These are phyloP conservation scores for Neurospora africana DNA, from an alignment of 495 filamentous ascomycete genomes.

Conservation along the genomic window DNA sequence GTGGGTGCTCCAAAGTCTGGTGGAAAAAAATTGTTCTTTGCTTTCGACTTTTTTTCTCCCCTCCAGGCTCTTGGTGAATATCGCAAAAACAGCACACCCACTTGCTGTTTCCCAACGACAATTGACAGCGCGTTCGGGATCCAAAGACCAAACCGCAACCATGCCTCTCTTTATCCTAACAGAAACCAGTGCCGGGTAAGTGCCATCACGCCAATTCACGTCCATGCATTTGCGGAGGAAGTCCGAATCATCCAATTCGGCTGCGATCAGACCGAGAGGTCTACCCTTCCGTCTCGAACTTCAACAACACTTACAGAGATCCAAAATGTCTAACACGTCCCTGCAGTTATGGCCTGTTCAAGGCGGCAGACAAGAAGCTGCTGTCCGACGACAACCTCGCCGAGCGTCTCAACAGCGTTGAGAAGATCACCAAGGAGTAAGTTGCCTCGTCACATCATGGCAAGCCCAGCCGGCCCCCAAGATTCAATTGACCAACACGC, in stretches of 20 bases:
- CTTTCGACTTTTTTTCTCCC: conserved; percentile 22
- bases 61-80: conserved; percentile 12
- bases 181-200: conserved; percentile 82
- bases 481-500: conserved; percentile 3
- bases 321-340: conserved; percentile 4
- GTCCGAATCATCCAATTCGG: neutral
- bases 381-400: conserved; percentile 72
- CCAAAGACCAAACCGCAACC: conserved; percentile 9
- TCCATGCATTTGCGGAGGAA: neutral
- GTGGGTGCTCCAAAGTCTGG: conserved; percentile 16
- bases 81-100: conserved; percentile 18
- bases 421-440: conserved; percentile 80
- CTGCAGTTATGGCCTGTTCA: conserved; percentile 78
- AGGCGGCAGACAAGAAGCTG: conserved; percentile 96
- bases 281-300: neutral
- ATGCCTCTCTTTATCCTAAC: conserved; percentile 78
- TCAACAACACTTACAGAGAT: neutral
- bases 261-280: neutral
- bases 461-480: neutral
- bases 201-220: conserved; percentile 1
- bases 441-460: conserved; percentile 19
- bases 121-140: conserved; percentile 17
- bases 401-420: conserved; percentile 63
- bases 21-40: conserved; percentile 23
- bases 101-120: conserved; percentile 21